phyloP scores from a whole-genome alignment of 108 stramenopile species.

The Pseudonitzschia pungens region DNA sequence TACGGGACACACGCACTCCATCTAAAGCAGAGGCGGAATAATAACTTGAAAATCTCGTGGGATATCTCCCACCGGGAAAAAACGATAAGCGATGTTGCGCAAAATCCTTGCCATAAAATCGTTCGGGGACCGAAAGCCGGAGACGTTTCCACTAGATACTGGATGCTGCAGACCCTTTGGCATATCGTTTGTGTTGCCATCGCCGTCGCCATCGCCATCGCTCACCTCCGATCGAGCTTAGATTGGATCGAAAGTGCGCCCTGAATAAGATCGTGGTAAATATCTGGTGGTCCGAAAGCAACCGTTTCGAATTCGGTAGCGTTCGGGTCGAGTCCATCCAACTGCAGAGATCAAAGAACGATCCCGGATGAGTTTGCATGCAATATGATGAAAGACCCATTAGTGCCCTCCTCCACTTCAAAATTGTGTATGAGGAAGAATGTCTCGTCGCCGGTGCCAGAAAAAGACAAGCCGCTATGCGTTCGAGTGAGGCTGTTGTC shows the following conservation, averaged over 20 bases:
- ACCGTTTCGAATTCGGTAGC: too few relatives aligned
- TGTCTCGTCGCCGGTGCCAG: background rate
- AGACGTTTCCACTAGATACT: slow-evolving; percentile 20
- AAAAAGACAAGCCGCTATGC: slow-evolving; percentile 30
- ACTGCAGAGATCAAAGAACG: background rate
- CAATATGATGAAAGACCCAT: slow-evolving; percentile 42
- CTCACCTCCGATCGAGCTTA: background rate
- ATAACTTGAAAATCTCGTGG: slow-evolving; percentile 29
- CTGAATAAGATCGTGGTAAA: slow-evolving; percentile 35
- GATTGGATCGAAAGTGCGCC: slow-evolving; percentile 34
- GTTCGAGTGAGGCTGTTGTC: slow-evolving; percentile 18
- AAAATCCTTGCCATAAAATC: slow-evolving; percentile 5
- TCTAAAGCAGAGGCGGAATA: slow-evolving; percentile 36
- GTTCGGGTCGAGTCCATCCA: background rate
- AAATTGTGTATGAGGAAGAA: slow-evolving; percentile 46
- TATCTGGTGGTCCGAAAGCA: slow-evolving; percentile 27
- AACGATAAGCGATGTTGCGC: background rate
- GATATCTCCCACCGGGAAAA: slow-evolving; percentile 12
- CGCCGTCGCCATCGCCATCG: slow-evolving; percentile 27
- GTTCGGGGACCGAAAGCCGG: slow-evolving; percentile 37
- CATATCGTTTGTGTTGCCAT: slow-evolving; percentile 39
- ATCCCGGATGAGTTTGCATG: background rate
- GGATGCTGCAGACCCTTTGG: slow-evolving; percentile 5
- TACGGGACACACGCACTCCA: slow-evolving; percentile 36
- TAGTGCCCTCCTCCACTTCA: background rate